Percentiles rank a stretch among this genome's conserved stretches.
Conservation (phyloP, 1,284 basidiomycete genomes). For the Porodaedalea pini region DNA sequence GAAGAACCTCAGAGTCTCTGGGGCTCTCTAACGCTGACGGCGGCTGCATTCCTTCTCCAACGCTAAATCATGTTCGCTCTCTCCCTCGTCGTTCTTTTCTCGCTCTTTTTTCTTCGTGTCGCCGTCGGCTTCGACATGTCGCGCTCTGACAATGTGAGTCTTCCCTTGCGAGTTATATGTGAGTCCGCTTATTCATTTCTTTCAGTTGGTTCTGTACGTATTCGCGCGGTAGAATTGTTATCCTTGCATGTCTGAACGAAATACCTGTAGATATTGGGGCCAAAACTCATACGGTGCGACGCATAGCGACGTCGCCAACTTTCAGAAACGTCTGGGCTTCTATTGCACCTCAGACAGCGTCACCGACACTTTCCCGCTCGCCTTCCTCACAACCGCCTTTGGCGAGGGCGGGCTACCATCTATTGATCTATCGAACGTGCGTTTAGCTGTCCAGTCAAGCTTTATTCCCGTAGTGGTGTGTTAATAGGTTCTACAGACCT, state of each 20-base stretch:
- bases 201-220: constrained; percentile 26
- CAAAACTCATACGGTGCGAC: constrained; percentile 58
- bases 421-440: constrained; percentile 57
- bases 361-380: constrained; percentile 53
- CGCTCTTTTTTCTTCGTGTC: background rate
- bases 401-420: constrained; percentile 51
- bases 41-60: background rate
- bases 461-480: background rate
- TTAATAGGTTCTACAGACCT: too few relatives aligned
- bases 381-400: constrained; percentile 58
- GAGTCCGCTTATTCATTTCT: background rate
- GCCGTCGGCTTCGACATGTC: constrained; percentile 26
- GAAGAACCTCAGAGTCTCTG: background rate
- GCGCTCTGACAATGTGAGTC: constrained; percentile 28
- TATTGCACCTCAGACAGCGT: constrained; percentile 36
- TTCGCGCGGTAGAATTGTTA: background rate
- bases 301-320: constrained; percentile 41
- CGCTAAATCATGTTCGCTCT: background rate
- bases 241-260: background rate
- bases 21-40: background rate
- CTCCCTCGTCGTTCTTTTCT: background rate
- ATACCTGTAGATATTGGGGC: constrained; percentile 35
- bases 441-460: constrained; percentile 18
- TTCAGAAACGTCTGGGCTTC: constrained; percentile 44
- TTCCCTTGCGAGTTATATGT: background rate